phyloP scores from a whole-genome alignment of 139 green algal species.

The Asterochloris sp. region DNA sequence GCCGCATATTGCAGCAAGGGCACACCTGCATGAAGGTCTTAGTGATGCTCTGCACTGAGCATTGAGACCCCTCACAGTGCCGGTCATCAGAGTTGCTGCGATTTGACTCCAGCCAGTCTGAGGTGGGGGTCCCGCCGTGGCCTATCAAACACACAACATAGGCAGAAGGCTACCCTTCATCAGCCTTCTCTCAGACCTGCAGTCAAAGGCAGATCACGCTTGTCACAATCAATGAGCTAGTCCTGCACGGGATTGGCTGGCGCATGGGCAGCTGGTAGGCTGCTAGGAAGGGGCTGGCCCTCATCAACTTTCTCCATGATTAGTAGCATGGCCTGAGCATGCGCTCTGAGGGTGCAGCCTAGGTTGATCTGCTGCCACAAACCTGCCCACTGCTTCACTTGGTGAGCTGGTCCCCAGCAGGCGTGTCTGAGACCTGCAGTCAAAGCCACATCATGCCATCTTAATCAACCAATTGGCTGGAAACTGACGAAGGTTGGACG shows the following conservation, averaged over 20 bases:
- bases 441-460: no score
- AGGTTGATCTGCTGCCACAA: no score
- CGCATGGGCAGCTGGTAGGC: not conserved
- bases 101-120: conserved; percentile 70
- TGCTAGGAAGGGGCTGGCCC: no score
- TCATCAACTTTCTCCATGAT: no score
- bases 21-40: conserved; percentile 34
- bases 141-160: conserved; percentile 55
- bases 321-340: no score
- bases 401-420: no score
- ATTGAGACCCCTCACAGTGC: conserved; percentile 41
- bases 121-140: conserved; percentile 59
- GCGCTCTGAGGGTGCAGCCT: no score
- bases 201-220: not conserved
- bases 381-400: no score
- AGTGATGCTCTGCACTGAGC: conserved; percentile 36
- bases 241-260: not conserved
- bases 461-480: no score
- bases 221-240: no score
- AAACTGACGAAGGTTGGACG: no score
- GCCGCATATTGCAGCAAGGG: not conserved
- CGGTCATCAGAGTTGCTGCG: conserved; percentile 50
- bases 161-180: not conserved
- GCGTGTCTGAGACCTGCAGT: no score
- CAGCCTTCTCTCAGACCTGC: not conserved